phyloP scores from a whole-genome alignment of 495 filamentous ascomycete species.

The Aspergillus bridgeri region DNA sequence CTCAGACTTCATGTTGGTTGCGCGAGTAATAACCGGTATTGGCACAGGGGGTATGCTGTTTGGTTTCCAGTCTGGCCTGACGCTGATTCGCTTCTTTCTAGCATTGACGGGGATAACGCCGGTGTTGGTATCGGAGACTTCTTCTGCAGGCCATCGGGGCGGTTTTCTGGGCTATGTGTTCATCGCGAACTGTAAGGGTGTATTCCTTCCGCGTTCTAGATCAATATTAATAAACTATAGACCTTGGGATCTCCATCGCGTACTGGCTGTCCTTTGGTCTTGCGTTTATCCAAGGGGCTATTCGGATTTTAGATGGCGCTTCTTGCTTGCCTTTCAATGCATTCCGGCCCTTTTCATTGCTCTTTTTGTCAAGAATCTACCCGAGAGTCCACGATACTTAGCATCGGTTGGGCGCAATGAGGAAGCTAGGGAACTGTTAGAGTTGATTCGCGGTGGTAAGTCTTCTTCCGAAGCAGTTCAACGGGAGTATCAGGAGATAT shows the following conservation, averaged over 20 bases:
- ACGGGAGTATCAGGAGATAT: constrained; percentile 41
- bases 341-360: constrained; percentile 51
- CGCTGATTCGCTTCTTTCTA: constrained; percentile 7
- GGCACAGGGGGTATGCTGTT: constrained; percentile 44
- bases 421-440: constrained; percentile 36
- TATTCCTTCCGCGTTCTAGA: background rate
- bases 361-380: constrained; percentile 45
- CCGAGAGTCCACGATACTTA: constrained; percentile 46
- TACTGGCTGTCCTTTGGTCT: constrained; percentile 63
- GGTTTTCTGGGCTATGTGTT: constrained; percentile 50
- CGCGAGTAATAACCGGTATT: constrained; percentile 53
- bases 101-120: constrained; percentile 50
- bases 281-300: constrained; percentile 49
- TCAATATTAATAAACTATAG: constrained; percentile 22
- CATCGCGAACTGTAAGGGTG: constrained; percentile 46
- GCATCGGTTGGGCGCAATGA: constrained; percentile 38
- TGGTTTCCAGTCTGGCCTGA: constrained; percentile 5
- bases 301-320: constrained; percentile 51
- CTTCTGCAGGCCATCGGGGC: constrained; percentile 44
- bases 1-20: constrained; percentile 53
- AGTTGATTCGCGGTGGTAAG: constrained; percentile 20
- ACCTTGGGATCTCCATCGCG: constrained; percentile 57
- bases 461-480: constrained; percentile 29
- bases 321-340: constrained; percentile 53
- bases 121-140: constrained; percentile 51